Conservation (phyloP, 805 yeast species). For the Isabelozyma heimii region DNA sequence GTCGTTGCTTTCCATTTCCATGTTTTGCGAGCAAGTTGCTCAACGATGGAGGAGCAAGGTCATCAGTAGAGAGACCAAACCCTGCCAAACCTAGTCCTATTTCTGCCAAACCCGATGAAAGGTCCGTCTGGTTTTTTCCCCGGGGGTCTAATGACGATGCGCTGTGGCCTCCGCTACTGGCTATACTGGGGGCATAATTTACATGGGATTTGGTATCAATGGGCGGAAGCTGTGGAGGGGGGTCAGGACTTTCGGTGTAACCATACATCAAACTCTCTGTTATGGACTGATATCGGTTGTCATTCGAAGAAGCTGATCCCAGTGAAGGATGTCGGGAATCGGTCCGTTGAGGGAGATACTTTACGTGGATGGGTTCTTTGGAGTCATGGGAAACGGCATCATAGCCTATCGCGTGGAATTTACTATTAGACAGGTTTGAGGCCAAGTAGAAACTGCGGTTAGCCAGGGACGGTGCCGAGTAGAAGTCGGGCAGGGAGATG, state of each 20-base stretch:
- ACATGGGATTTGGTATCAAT: background rate
- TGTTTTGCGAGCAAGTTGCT: background rate
- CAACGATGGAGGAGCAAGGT: slow-evolving; percentile 20
- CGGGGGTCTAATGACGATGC: slow-evolving; percentile 14
- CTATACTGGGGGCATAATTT: background rate
- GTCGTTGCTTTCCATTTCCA: too few species aligned
- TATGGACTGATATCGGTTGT: background rate
- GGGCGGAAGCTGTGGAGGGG: background rate
- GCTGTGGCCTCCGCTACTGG: slow-evolving; percentile 5
- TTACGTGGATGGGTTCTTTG: slow-evolving; percentile 30
- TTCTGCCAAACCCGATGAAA: slow-evolving; percentile 11
- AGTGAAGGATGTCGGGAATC: slow-evolving; percentile 5
- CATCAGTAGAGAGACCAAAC: slow-evolving; percentile 24
- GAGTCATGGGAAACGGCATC: slow-evolving; percentile 18
- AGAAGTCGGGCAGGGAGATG: too few species aligned
- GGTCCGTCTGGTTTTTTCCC: background rate
- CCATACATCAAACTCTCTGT: slow-evolving; percentile 1
- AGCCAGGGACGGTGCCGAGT: too few species aligned
- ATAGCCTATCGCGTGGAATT: slow-evolving; percentile 37
- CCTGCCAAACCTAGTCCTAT: slow-evolving; percentile 28
- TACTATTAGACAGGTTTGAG: too few species aligned
- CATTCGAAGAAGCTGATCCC: slow-evolving; percentile 6
- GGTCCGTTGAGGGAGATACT: slow-evolving; percentile 19
- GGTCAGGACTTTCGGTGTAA: background rate
- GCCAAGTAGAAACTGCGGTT: too few species aligned